A percentile compares a stretch with the other conserved stretches of the same genome.
Evolutionary conservation across 1,284 basidiomycete species (phyloP).

Genomic region (Ceratobasidium papillatum): DNA sequence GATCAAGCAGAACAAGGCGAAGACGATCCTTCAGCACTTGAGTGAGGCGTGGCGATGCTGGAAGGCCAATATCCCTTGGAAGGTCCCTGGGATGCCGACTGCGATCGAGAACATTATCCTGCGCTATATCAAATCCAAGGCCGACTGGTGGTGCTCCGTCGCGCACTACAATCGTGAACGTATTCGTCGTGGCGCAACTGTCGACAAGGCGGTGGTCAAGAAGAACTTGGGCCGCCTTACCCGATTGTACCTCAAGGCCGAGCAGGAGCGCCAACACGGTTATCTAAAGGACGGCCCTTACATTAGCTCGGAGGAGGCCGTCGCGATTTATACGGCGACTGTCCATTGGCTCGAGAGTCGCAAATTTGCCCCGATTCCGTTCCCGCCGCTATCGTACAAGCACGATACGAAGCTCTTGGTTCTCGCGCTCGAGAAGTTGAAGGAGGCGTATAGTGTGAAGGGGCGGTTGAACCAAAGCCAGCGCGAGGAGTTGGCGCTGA

Average conservation of each 20-base stretch:
- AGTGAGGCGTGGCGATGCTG: slow-evolving; percentile 99
- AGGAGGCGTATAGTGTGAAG: slow-evolving; percentile 98
- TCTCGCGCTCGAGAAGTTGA: slow-evolving; percentile 92
- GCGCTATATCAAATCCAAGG: slow-evolving; percentile 99
- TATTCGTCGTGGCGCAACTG: slow-evolving; percentile 95
- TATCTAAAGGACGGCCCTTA: slow-evolving; percentile 98
- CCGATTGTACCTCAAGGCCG: slow-evolving; percentile 94
- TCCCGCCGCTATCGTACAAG: slow-evolving; percentile 98
- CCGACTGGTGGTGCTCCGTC: slow-evolving; percentile 98
- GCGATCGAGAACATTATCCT: slow-evolving; percentile 99
- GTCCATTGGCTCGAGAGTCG: slow-evolving; percentile 97
- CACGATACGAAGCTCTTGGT: slow-evolving; percentile 97
- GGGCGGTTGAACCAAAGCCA: slow-evolving; percentile 96
- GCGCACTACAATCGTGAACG: slow-evolving; percentile 95
- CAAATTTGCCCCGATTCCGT: slow-evolving; percentile 95
- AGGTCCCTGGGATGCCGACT: slow-evolving; percentile 96
- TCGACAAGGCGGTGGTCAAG: slow-evolving; percentile 98
- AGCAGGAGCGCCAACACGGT: slow-evolving; percentile 96
- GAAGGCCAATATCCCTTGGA: slow-evolving; percentile 99
- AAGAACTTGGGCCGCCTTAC: slow-evolving; percentile 93
- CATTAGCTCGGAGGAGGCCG: slow-evolving; percentile 96
- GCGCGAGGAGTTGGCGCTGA: slow-evolving; percentile 93
- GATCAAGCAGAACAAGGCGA: slow-evolving; percentile 98
- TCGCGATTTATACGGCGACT: slow-evolving; percentile 95
- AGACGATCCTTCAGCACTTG: slow-evolving; percentile 97